phyloP scores from a whole-genome alignment of 2,329 filamentous ascomycete species.

The Neopestalotiopsis rosae region DNA sequence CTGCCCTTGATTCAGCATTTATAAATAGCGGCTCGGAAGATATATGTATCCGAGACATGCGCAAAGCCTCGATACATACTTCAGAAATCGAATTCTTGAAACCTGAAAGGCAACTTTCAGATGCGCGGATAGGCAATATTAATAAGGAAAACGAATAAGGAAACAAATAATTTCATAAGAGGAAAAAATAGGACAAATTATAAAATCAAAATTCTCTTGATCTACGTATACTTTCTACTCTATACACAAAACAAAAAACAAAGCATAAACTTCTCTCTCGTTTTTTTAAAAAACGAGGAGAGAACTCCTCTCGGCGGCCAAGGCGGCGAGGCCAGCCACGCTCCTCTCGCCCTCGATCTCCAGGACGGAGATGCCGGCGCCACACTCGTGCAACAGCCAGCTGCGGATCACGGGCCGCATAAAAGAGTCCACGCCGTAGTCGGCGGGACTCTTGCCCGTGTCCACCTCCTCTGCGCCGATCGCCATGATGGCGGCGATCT shows the following conservation, averaged over 20 bases:
- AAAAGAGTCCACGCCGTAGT: constrained; percentile 58
- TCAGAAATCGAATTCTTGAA: neutral
- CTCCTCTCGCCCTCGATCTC: constrained; percentile 51
- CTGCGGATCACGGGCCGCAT: constrained; percentile 58
- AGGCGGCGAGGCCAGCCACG: constrained; percentile 42
- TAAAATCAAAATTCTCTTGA: too few species aligned
- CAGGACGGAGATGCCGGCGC: constrained; percentile 51
- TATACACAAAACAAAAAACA: too few species aligned
- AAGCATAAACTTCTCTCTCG: too few species aligned
- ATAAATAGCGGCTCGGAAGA: neutral
- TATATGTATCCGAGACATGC: neutral
- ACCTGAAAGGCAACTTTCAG: neutral
- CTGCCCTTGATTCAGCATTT: neutral
- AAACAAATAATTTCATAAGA: too few species aligned
- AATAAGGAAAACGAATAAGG: too few species aligned
- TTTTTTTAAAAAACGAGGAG: neutral
- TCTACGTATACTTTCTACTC: too few species aligned
- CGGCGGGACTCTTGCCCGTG: constrained; percentile 42
- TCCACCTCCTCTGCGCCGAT: constrained; percentile 52
- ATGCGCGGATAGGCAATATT: neutral
- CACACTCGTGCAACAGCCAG: constrained; percentile 52
- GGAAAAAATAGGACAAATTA: too few species aligned
- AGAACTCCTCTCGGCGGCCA: constrained; percentile 32
- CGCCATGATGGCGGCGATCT: constrained; percentile 51
- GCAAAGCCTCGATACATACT: neutral